Evolutionary conservation across 495 filamentous ascomycete species (phyloP).

Genomic region (Daldinia decipiens): DNA sequence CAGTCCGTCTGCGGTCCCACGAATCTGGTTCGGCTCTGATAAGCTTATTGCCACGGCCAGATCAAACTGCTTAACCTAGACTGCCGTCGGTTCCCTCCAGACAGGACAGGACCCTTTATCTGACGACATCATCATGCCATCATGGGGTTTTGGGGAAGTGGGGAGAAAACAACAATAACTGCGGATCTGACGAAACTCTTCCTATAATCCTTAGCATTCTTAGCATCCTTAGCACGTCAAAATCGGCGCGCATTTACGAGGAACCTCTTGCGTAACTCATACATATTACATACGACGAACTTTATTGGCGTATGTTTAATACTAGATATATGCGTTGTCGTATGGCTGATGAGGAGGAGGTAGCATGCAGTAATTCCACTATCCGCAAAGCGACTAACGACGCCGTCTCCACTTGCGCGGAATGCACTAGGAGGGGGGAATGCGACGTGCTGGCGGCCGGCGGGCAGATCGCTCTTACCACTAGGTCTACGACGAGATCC

Average conservation of each 20-base stretch:
- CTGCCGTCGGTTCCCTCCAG: conserved; percentile 5
- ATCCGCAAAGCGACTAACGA: conserved; percentile 12
- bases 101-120: conserved; percentile 24
- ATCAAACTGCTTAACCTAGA: conserved; percentile 31
- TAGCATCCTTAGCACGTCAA: not conserved
- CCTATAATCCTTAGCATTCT: not conserved
- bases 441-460: conserved; percentile 2
- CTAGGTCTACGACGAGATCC: conserved; percentile 5
- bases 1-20: conserved; percentile 31
- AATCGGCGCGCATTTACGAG: not conserved
- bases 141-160: not conserved
- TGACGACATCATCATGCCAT: conserved; percentile 30
- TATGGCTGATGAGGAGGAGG: conserved; percentile 11
- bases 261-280: not conserved
- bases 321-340: not conserved
- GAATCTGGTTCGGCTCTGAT: conserved; percentile 42
- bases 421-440: conserved; percentile 7
- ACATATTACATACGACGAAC: not conserved
- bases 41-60: conserved; percentile 35
- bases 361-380: conserved; percentile 10
- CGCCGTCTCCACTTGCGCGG: conserved; percentile 23
- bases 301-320: not conserved
- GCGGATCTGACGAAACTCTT: conserved; percentile 1
- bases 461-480: conserved; percentile 4
- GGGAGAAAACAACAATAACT: conserved; percentile 2